A percentile compares a stretch with the other conserved stretches of the same genome.
phyloP scores from a whole-genome alignment of 345 rosid genomes.

The Murraya koenigii region DNA sequence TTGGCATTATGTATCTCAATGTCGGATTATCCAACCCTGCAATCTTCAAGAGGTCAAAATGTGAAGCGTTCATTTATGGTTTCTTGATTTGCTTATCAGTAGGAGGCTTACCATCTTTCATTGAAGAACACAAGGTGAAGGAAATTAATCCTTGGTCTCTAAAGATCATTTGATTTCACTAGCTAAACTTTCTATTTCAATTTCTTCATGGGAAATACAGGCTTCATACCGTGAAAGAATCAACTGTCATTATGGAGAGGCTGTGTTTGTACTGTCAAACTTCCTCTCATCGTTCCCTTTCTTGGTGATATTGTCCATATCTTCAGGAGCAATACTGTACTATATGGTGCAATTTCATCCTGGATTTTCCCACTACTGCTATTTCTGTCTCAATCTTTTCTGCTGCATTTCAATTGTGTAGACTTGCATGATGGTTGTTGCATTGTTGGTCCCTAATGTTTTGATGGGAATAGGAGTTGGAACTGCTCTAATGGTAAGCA shows the following conservation, averaged over 20 bases:
- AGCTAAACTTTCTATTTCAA: background rate
- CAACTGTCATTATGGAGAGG: constrained; percentile 35
- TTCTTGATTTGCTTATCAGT: constrained; percentile 33
- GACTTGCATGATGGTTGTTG: constrained; percentile 16
- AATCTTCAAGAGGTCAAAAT: constrained; percentile 24
- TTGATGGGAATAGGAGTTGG: constrained; percentile 36
- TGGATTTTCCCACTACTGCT: constrained; percentile 27
- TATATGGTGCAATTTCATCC: constrained; percentile 39
- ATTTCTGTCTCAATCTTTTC: constrained; percentile 32
- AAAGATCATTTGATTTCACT: background rate
- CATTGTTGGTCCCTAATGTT: constrained; percentile 28
- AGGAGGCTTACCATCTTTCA: constrained; percentile 40
- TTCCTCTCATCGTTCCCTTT: constrained; percentile 34
- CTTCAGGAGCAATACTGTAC: constrained; percentile 25
- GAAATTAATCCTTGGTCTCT: background rate
- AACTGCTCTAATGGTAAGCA: constrained; percentile 25
- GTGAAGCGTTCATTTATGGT: constrained; percentile 21
- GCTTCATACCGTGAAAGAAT: constrained; percentile 21
- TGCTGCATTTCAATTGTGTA: constrained; percentile 30
- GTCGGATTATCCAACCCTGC: constrained; percentile 18
- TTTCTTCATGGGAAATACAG: constrained; percentile 3
- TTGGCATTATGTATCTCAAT: constrained; percentile 28
- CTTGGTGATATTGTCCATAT: constrained; percentile 16
- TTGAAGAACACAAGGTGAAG: constrained; percentile 40
- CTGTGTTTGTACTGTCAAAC: constrained; percentile 31